A percentile compares a stretch with the other conserved stretches of the same genome.
phyloP scores from a whole-genome alignment of 2,329 filamentous ascomycete genomes.

The Penicillium crustosum region DNA sequence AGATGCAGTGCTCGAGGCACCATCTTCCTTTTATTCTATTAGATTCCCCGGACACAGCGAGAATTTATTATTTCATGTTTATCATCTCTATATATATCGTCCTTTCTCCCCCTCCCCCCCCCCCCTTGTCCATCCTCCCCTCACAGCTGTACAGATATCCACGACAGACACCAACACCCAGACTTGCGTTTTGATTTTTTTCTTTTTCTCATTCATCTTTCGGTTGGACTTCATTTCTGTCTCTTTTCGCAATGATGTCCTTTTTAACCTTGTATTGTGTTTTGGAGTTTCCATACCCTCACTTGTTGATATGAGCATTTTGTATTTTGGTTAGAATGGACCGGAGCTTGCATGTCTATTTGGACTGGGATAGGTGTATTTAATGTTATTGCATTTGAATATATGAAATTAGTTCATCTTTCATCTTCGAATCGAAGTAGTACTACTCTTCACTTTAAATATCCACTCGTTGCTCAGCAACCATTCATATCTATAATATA shows the following conservation, averaged over 20 bases:
- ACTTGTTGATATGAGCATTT: slow-evolving; percentile 20
- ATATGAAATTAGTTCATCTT: too few species aligned
- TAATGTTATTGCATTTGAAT: slow-evolving; percentile 9
- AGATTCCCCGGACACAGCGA: slow-evolving; percentile 26
- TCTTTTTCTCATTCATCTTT: background rate
- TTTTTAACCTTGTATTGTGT: slow-evolving; percentile 9
- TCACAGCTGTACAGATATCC: slow-evolving; percentile 22
- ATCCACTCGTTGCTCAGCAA: background rate
- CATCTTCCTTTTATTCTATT: slow-evolving; percentile 19
- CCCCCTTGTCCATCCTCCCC: background rate
- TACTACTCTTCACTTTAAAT: too few species aligned
- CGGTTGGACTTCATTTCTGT: slow-evolving; percentile 9
- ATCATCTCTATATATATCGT: slow-evolving; percentile 1
- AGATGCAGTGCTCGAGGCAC: slow-evolving; percentile 13
- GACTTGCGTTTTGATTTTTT: background rate
- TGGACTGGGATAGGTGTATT: slow-evolving; percentile 7
- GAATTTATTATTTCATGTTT: slow-evolving; percentile 10
- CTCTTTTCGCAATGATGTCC: slow-evolving; percentile 8
- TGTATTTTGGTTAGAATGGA: slow-evolving; percentile 17
- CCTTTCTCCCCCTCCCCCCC: background rate
- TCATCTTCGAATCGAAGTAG: too few species aligned
- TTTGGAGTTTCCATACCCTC: slow-evolving; percentile 25
- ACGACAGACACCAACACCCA: slow-evolving; percentile 1
- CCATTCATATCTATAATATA: background rate
- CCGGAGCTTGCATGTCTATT: slow-evolving; percentile 12